Percentiles rank a stretch among this genome's conserved stretches.
Conservation (phyloP, 2,329 filamentous ascomycete species). For the Chaetoscypha palmicola region DNA sequence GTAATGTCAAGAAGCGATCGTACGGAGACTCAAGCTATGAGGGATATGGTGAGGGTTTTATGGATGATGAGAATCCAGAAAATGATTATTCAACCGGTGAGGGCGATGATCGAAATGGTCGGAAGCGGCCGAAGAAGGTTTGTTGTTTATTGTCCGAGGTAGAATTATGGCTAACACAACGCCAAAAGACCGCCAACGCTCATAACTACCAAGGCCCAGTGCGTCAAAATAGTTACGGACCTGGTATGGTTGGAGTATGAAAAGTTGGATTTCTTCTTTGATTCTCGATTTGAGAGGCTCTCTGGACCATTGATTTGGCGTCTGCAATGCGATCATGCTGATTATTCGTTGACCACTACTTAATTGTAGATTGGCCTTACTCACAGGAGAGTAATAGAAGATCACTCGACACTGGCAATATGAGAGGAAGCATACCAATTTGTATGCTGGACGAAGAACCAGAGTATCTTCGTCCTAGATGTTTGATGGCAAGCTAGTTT, state of each 20-base stretch:
- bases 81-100: slow-evolving; percentile 66
- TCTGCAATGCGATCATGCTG: neutral
- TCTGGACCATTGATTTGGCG: neutral
- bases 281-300: neutral
- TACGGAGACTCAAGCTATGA: slow-evolving; percentile 70
- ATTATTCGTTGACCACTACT: neutral
- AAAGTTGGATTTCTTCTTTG: neutral
- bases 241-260: slow-evolving; percentile 51
- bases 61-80: slow-evolving; percentile 58
- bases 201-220: slow-evolving; percentile 24
- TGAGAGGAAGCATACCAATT: neutral
- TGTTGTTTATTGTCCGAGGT: slow-evolving; percentile 21
- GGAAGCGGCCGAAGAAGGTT: slow-evolving; percentile 63
- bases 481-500: slow-evolving; percentile 12
- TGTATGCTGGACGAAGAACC: slow-evolving; percentile 3
- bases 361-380: neutral
- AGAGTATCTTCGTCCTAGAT: slow-evolving; percentile 3
- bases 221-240: slow-evolving; percentile 42
- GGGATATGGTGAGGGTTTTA: slow-evolving; percentile 66
- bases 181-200: slow-evolving; percentile 20
- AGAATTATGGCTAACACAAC: slow-evolving; percentile 22
- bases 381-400: slow-evolving; percentile 3
- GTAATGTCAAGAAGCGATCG: slow-evolving; percentile 64
- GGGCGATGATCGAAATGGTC: slow-evolving; percentile 50
- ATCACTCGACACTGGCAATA: neutral